phyloP scores from a whole-genome alignment of 1,139 yeast species.

The Saccharomyces hybrid region DNA sequence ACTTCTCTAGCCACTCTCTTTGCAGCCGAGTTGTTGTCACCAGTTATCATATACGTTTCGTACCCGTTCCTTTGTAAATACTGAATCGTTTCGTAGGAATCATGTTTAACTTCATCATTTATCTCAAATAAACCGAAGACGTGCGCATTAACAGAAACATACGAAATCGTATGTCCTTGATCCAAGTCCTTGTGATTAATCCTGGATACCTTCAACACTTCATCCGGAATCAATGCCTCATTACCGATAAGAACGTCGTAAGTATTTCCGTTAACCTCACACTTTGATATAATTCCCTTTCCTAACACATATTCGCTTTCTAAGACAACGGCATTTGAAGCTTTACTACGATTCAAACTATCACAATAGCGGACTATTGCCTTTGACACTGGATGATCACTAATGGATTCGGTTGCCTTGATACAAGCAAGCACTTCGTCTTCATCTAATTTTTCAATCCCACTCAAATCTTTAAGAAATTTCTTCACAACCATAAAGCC shows the following conservation, averaged over 20 bases:
- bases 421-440: conserved; percentile 27
- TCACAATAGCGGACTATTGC: conserved; percentile 46
- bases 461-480: conserved; percentile 11
- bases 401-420: conserved; percentile 55
- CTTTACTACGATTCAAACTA: conserved; percentile 8
- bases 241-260: conserved; percentile 52
- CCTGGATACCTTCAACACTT: conserved; percentile 10
- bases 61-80: conserved; percentile 49
- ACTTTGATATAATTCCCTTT: conserved; percentile 50
- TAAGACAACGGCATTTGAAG: conserved; percentile 29
- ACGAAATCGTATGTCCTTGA: conserved; percentile 31
- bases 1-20: conserved; percentile 54
- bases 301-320: conserved; percentile 55
- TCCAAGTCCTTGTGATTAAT: conserved; percentile 9
- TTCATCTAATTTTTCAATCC: conserved; percentile 6
- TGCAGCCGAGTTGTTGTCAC: conserved; percentile 68
- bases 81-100: conserved; percentile 53
- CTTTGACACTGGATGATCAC: conserved; percentile 85
- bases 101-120: conserved; percentile 61
- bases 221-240: conserved; percentile 37
- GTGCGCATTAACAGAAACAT: conserved; percentile 44
- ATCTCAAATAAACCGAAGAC: conserved; percentile 62
- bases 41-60: conserved; percentile 83
- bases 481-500: conserved; percentile 63
- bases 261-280: conserved; percentile 14